phyloP scores from a whole-genome alignment of 108 stramenopile genomes.

The Nitzschia putrida region DNA sequence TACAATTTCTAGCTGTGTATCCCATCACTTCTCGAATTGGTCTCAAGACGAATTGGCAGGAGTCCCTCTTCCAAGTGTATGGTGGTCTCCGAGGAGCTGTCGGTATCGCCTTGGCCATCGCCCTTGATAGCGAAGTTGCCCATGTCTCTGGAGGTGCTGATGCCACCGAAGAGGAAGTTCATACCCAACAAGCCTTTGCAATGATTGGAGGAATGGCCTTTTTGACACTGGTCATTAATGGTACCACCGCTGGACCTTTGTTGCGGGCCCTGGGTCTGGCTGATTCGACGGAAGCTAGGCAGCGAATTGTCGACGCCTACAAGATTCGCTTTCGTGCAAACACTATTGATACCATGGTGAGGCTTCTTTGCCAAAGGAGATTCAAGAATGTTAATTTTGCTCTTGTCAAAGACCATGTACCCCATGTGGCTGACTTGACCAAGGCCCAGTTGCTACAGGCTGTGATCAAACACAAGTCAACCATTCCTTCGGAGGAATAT shows the following conservation, averaged over 20 bases:
- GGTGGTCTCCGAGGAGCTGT: slow-evolving; percentile 87
- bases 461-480: slow-evolving; percentile 43
- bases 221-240: slow-evolving; percentile 61
- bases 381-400: slow-evolving; percentile 55
- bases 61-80: slow-evolving; percentile 69
- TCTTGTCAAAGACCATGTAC: slow-evolving; percentile 61
- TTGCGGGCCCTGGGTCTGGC: slow-evolving; percentile 58
- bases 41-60: slow-evolving; percentile 45
- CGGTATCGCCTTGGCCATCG: slow-evolving; percentile 78
- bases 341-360: slow-evolving; percentile 44
- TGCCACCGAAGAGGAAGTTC: slow-evolving; percentile 3
- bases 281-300: slow-evolving; percentile 51
- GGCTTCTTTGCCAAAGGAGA: slow-evolving; percentile 45
- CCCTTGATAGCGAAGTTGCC: slow-evolving; percentile 57
- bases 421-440: slow-evolving; percentile 49
- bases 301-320: slow-evolving; percentile 46
- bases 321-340: slow-evolving; percentile 15
- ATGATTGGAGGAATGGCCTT: slow-evolving; percentile 59
- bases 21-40: slow-evolving; percentile 71
- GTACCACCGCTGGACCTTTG: slow-evolving; percentile 55
- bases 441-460: slow-evolving; percentile 50
- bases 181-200: slow-evolving; percentile 33
- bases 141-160: slow-evolving; percentile 13
- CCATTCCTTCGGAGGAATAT: slow-evolving; percentile 40
- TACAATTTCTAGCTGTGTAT: slow-evolving; percentile 59